Evolutionary conservation across 371 early-diverging fungal species (phyloP).

Genomic region (Zopfochytrium polystomum): DNA sequence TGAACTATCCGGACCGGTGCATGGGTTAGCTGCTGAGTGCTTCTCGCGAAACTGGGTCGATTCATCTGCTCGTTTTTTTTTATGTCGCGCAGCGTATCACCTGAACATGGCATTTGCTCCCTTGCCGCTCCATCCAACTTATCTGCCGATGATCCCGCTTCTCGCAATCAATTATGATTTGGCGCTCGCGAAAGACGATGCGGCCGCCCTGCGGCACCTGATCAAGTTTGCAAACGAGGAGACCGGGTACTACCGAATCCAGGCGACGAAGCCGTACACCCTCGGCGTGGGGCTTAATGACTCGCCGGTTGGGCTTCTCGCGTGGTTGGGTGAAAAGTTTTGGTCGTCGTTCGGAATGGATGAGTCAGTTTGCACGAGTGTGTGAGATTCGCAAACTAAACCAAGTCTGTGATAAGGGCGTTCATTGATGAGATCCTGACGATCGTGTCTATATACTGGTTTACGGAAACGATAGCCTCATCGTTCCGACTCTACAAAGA

Average conservation of each 20-base stretch:
- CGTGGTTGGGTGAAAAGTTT: conserved; percentile 69
- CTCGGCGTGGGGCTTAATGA: conserved; percentile 59
- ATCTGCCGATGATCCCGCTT: conserved; percentile 12
- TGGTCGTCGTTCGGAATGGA: too few relatives aligned
- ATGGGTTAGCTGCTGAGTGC: conserved; percentile 8
- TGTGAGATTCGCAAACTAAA: too few relatives aligned
- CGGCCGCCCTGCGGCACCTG: neutral
- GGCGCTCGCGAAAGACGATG: conserved; percentile 7
- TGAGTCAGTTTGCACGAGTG: too few relatives aligned
- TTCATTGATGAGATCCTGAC: conserved; percentile 55
- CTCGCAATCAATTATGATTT: neutral
- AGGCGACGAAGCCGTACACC: conserved; percentile 59
- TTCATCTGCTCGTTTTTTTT: neutral
- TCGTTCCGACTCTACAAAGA: conserved; percentile 69
- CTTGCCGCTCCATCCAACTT: neutral
- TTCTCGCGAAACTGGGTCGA: too few relatives aligned
- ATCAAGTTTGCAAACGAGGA: conserved; percentile 18
- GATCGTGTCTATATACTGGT: conserved; percentile 59
- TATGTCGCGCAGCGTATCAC: conserved; percentile 15
- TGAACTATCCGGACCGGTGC: conserved; percentile 15
- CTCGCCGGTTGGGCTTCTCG: conserved; percentile 56
- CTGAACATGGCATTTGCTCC: conserved; percentile 22
- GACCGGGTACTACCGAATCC: conserved; percentile 57
- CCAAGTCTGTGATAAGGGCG: too few relatives aligned
- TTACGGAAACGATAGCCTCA: conserved; percentile 61